Conservation (phyloP, 176 grass and related monocot species). For the Aegilops bicornis region DNA sequence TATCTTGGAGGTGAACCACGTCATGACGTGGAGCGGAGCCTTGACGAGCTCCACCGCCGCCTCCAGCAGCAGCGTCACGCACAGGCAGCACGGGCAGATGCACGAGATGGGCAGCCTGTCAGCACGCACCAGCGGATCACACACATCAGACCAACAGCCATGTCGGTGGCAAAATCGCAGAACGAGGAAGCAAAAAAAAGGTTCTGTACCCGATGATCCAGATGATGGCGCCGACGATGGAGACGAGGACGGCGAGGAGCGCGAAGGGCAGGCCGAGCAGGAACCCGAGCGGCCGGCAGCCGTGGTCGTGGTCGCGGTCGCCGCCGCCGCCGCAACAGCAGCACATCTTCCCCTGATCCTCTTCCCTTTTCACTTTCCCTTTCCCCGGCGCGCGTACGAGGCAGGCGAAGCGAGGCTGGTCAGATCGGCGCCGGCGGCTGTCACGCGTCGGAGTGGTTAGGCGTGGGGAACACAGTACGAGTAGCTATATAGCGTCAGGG, state of each 20-base stretch:
- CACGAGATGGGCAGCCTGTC: conserved; percentile 64
- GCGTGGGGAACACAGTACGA: not conserved
- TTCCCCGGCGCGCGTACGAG: not conserved
- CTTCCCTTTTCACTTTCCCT: not conserved
- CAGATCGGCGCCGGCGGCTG: not conserved
- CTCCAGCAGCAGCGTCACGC: conserved; percentile 72
- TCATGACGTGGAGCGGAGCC: conserved; percentile 74
- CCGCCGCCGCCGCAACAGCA: conserved; percentile 12
- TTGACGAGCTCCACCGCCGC: conserved; percentile 68
- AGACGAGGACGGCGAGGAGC: conserved; percentile 64
- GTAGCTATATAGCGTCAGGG: not conserved
- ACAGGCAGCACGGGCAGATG: conserved; percentile 77
- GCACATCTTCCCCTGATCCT: conserved; percentile 31
- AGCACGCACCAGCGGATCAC: not conserved
- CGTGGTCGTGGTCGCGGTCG: conserved; percentile 31
- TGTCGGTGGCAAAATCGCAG: not conserved
- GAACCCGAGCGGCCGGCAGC: conserved; percentile 59
- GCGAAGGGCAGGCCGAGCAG: conserved; percentile 65
- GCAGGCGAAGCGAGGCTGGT: not conserved
- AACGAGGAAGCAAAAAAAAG: not conserved
- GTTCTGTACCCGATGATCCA: conserved; percentile 61
- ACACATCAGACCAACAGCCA: not conserved
- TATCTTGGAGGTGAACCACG: conserved; percentile 78
- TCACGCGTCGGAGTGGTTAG: not conserved
- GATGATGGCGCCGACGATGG: conserved; percentile 55